Conservation (phyloP, 495 filamentous ascomycete genomes). For the Jackrogersella multiformis region DNA sequence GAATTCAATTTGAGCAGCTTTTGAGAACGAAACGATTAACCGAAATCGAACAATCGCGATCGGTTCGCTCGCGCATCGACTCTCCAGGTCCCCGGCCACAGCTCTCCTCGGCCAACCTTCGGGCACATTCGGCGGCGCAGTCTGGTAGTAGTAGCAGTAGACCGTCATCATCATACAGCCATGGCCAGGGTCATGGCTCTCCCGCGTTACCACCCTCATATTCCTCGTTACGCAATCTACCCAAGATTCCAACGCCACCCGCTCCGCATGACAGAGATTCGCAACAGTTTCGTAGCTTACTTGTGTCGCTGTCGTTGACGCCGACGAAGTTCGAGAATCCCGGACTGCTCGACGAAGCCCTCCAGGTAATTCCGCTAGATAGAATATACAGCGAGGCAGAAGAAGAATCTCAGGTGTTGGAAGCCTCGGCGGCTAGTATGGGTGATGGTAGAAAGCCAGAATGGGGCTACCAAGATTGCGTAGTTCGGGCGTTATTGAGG, state of each 20-base stretch:
- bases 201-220: constrained; percentile 66
- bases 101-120: constrained; percentile 54
- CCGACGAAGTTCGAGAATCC: constrained; percentile 97
- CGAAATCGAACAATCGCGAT: constrained; percentile 68
- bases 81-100: constrained; percentile 49
- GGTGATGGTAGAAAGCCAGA: constrained; percentile 78
- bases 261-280: constrained; percentile 70
- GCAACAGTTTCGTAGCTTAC: constrained; percentile 82
- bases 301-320: constrained; percentile 81
- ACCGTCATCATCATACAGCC: constrained; percentile 54
- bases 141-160: constrained; percentile 44
- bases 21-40: constrained; percentile 81
- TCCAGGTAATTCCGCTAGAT: constrained; percentile 86
- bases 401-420: constrained; percentile 86
- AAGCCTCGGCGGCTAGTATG: constrained; percentile 85
- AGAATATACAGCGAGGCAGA: constrained; percentile 93
- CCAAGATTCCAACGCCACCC: constrained; percentile 82
- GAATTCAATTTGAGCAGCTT: constrained; percentile 76
- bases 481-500: constrained; percentile 88
- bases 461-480: constrained; percentile 99
- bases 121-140: constrained; percentile 48
- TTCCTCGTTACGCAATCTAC: constrained; percentile 74
- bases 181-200: constrained; percentile 29
- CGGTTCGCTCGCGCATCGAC: constrained; percentile 50
- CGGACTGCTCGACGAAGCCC: constrained; percentile 90